Evolutionary conservation across 768 basidiomycete species (phyloP).

Genomic region (Collybiopsis confluens): DNA sequence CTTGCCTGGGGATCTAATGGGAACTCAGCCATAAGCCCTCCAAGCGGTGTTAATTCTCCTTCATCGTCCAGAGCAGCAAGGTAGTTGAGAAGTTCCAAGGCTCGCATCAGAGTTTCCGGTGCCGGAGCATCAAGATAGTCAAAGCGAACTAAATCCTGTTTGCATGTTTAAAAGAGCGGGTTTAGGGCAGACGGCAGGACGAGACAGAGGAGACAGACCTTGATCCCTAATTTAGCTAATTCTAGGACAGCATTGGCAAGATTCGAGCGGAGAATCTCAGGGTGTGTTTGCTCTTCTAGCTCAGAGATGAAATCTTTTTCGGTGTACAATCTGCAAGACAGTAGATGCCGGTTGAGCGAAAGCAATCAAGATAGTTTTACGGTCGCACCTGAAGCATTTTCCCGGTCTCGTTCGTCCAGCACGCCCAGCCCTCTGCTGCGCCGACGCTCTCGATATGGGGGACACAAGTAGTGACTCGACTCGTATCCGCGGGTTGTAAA

Average conservation of each 20-base stretch:
- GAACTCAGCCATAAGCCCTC: conserved; percentile 94
- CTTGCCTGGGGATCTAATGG: conserved; percentile 94
- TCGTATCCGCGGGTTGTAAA: conserved; percentile 96
- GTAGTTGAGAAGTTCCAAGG: conserved; percentile 89
- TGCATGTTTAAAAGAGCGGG: neutral
- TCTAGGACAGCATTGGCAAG: conserved; percentile 91
- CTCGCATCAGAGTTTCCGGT: conserved; percentile 95
- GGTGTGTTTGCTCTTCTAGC: conserved; percentile 95
- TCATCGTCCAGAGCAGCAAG: conserved; percentile 92
- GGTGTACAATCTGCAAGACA: conserved; percentile 65
- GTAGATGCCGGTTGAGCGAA: neutral
- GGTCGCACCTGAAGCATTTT: conserved; percentile 69
- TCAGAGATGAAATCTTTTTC: conserved; percentile 96
- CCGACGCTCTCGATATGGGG: conserved; percentile 95
- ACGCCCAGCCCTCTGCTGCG: conserved; percentile 93
- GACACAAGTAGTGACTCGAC: conserved; percentile 92
- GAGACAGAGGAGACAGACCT: conserved; percentile 35
- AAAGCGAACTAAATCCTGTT: conserved; percentile 79
- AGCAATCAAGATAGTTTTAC: neutral
- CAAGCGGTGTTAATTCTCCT: conserved; percentile 82
- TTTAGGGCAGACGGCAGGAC: neutral
- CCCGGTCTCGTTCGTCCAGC: conserved; percentile 95
- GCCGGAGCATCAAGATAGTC: conserved; percentile 93
- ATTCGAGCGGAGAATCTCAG: conserved; percentile 93
- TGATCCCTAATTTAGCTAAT: conserved; percentile 90